Base-by-base conservation (phyloP, 352 stramenopile genomes). In the Thraustochytrium striatum region DNA sequence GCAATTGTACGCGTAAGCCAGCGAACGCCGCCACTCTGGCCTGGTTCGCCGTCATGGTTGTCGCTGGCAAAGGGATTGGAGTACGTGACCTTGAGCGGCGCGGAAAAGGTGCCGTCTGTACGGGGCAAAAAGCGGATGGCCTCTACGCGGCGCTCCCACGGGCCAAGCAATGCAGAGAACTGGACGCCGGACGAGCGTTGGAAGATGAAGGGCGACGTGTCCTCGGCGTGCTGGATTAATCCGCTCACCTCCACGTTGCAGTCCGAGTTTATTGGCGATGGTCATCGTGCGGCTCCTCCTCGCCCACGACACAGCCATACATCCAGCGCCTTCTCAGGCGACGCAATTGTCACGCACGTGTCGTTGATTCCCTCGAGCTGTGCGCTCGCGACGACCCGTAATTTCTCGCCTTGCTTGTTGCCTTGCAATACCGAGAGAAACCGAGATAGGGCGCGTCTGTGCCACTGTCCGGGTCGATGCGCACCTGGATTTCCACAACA, bases 201-300 rank as follows among this genome's bases (percentile, higher is more conserved):
- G 30, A 72, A 7, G n/a, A 9, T 13, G 25, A 79, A 79, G 25
- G 69, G 50, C 19, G 69, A 79, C 3, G 43, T 52, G 9, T 21
- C 55, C 9, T 79, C 35, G 35, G 44, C 69, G 28, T 69, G 21
- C 43, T 79, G 69, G n/a, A 72, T 21, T 30, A 53, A 53, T 25
- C 30, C 39, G 13, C 3, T 50, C 11, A 73, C 16, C 9, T 0
- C 0, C 0, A 70, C 19, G 5, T 44, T 25, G 8, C 30, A n/a
- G 21, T 30, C 35, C 3, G 69, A 53, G 0, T n/a, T 69, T 30
- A 36, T 79, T 79, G 52, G 13, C 35, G 13, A 70, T 3, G 2
- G 35, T 28, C 7, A 79, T 21, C 28, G 53, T 16, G 21, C 2
- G 21, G 19, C 0, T 57, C 69, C 25, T 2, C 25, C 16, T 62